phyloP scores from a whole-genome alignment of 495 filamentous ascomycete genomes.

The Pseudevernia furfuracea region DNA sequence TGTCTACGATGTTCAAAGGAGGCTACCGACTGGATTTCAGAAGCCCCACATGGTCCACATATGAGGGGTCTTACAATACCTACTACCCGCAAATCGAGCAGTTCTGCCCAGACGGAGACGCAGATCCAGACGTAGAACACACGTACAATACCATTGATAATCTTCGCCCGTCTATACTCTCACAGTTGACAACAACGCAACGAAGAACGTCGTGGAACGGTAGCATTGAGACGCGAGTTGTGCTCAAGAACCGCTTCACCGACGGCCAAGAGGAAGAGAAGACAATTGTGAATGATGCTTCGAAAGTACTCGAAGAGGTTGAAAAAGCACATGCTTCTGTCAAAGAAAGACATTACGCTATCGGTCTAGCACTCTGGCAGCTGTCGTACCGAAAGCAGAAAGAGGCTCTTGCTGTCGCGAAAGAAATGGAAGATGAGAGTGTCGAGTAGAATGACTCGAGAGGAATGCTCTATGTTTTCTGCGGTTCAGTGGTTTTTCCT shows the following conservation, averaged over 20 bases:
- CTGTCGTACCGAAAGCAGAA: neutral
- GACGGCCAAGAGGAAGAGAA: slow-evolving; percentile 6
- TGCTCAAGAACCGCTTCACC: slow-evolving; percentile 2
- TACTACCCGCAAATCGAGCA: neutral
- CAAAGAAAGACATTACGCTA: neutral
- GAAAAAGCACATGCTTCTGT: neutral
- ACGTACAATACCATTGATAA: neutral
- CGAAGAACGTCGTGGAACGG: slow-evolving; percentile 1
- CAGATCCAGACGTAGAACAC: neutral
- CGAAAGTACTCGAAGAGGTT: slow-evolving; percentile 12
- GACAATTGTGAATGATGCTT: slow-evolving; percentile 8
- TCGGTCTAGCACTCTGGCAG: neutral
- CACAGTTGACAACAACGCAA: neutral
- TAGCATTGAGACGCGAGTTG: slow-evolving; percentile 7
- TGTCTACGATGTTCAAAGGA: neutral
- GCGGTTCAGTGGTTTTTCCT: neutral
- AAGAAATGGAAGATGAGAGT: neutral
- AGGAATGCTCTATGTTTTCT: neutral
- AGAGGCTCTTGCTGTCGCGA: neutral
- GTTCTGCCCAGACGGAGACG: neutral
- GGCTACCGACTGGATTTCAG: neutral
- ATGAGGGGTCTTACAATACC: neutral
- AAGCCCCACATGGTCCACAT: neutral
- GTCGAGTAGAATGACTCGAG: neutral
- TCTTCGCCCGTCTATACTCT: neutral